A percentile compares a stretch with the other conserved stretches of the same genome.
phyloP scores from a whole-genome alignment of 2,329 filamentous ascomycete genomes.

The Stachybotrys chlorohalonatus region DNA sequence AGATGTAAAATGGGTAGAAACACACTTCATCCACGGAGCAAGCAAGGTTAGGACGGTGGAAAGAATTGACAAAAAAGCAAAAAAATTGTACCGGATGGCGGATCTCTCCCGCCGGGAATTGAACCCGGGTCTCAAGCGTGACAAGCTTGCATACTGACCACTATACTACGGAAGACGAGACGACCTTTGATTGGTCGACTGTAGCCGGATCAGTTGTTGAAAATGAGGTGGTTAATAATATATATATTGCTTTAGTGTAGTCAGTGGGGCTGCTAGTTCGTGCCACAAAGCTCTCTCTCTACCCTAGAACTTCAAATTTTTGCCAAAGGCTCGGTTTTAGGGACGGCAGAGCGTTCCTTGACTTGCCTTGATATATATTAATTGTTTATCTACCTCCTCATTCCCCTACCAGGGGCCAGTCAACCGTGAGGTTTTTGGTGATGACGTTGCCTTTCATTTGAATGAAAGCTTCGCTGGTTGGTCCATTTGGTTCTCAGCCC shows the following conservation, averaged over 20 bases:
- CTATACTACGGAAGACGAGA: constrained; percentile 4
- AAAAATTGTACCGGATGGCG: neutral
- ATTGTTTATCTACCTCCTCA: too few relatives aligned
- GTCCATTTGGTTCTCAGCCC: too few relatives aligned
- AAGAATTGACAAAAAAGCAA: neutral
- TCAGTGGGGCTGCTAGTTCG: too few relatives aligned
- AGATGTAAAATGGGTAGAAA: neutral
- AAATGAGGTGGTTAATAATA: neutral
- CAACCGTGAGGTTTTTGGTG: too few relatives aligned
- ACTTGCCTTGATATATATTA: too few relatives aligned
- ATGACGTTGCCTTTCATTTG: too few relatives aligned
- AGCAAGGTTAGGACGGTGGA: neutral
- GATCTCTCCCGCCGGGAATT: constrained; percentile 2
- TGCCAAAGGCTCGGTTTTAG: too few relatives aligned
- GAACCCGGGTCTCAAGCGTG: constrained; percentile 2
- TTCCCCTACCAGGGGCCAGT: too few relatives aligned
- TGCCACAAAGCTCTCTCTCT: too few relatives aligned
- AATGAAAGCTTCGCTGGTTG: too few relatives aligned
- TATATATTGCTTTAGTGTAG: neutral
- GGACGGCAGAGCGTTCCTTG: too few relatives aligned
- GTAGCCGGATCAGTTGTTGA: constrained; percentile 1
- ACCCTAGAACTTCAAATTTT: too few relatives aligned
- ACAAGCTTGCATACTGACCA: constrained; percentile 5
- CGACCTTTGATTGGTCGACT: neutral
- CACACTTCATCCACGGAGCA: neutral